Percentiles rank a stretch among this genome's conserved stretches.
phyloP scores from a whole-genome alignment of 331 rosid genomes.

The Cydonia oblonga region DNA sequence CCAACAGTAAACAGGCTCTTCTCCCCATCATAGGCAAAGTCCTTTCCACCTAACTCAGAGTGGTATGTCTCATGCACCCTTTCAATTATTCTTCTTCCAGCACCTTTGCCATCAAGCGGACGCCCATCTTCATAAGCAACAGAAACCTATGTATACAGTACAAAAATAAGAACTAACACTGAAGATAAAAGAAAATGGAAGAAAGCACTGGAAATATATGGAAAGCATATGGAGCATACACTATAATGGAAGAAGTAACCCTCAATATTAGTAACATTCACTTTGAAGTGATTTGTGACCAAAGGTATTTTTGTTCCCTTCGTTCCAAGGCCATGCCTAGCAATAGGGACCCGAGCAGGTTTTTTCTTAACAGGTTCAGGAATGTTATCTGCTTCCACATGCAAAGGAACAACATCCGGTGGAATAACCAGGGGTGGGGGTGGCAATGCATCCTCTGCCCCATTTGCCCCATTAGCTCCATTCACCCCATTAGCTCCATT shows the following conservation, averaged over 20 bases:
- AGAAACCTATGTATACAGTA: conserved; percentile 36
- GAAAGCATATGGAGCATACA: conserved; percentile 30
- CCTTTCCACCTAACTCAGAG: conserved; percentile 59
- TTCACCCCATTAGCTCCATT: background rate
- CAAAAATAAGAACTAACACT: background rate
- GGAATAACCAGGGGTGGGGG: conserved; percentile 79
- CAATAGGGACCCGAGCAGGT: conserved; percentile 44
- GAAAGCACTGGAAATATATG: background rate
- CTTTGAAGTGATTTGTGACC: conserved; percentile 73
- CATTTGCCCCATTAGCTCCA: conserved; percentile 3
- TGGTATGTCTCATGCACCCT: conserved; percentile 66
- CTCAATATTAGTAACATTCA: conserved; percentile 34
- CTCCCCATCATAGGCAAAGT: conserved; percentile 87
- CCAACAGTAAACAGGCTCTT: conserved; percentile 87
- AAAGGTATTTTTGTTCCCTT: conserved; percentile 49
- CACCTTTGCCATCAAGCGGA: conserved; percentile 81
- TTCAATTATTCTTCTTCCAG: conserved; percentile 65
- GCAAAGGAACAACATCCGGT: conserved; percentile 44
- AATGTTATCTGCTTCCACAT: conserved; percentile 23
- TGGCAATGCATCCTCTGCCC: conserved; percentile 35
- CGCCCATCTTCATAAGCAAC: conserved; percentile 79
- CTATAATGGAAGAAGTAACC: conserved; percentile 74
- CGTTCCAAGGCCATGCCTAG: conserved; percentile 48
- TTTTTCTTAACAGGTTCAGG: conserved; percentile 48
- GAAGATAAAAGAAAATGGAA: background rate